Percentiles rank a stretch among this genome's conserved stretches.
Evolutionary conservation across 2,329 filamentous ascomycete species (phyloP).

Genomic region (Tricladium varicosporioides): DNA sequence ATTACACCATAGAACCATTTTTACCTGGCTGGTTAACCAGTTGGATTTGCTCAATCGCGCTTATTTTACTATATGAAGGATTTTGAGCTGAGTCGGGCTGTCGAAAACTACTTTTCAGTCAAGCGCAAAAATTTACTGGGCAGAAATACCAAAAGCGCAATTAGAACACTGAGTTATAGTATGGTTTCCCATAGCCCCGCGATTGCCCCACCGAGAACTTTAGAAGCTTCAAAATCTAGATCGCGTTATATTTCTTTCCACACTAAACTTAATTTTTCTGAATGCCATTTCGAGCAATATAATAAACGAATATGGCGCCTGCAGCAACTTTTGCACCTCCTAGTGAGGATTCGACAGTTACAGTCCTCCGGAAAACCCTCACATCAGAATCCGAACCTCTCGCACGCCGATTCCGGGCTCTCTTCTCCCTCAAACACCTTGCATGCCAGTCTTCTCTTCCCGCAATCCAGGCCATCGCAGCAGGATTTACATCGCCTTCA

Average conservation of each 20-base stretch:
- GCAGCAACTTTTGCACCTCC: slow-evolving; percentile 31
- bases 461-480: slow-evolving; percentile 79
- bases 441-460: slow-evolving; percentile 63
- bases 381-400: slow-evolving; percentile 79
- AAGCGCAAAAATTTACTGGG: too few relatives aligned
- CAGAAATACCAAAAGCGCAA: too few relatives aligned
- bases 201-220: too few relatives aligned
- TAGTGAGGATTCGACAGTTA: slow-evolving; percentile 37
- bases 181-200: background rate
- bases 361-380: slow-evolving; percentile 67
- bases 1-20: slow-evolving; percentile 14
- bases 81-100: too few relatives aligned
- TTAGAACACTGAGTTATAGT: too few relatives aligned
- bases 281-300: background rate
- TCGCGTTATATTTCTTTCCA: background rate
- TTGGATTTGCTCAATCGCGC: background rate
- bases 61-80: slow-evolving; percentile 1
- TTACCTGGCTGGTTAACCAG: background rate
- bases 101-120: too few relatives aligned
- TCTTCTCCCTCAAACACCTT: slow-evolving; percentile 96
- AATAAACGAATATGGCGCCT: slow-evolving; percentile 31
- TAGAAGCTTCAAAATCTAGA: background rate
- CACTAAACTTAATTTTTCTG: slow-evolving; percentile 1
- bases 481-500: slow-evolving; percentile 79
- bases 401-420: slow-evolving; percentile 86